Conservation (phyloP, 257 asterid genomes). For the Cinchona pubescens region DNA sequence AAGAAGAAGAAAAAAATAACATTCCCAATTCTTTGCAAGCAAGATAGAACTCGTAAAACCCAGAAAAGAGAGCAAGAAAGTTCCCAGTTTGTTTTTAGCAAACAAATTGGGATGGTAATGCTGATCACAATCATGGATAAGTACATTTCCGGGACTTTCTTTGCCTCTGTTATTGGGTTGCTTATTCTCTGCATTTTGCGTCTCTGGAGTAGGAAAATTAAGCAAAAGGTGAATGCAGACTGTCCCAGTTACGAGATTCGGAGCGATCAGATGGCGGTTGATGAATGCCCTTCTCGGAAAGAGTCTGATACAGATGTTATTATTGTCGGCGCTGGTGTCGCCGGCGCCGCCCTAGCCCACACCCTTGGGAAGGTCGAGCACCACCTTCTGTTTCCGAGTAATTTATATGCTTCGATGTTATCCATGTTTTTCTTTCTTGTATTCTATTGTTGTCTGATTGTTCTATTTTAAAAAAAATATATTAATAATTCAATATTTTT, state of each 20-base stretch:
- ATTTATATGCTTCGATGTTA: too few relatives aligned
- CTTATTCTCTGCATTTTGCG: constrained; percentile 30
- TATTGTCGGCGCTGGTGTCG: constrained; percentile 58
- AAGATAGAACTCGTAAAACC: neutral
- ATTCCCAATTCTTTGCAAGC: neutral
- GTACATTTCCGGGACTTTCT: constrained; percentile 28
- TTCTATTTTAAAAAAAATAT: too few relatives aligned
- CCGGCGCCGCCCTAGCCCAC: constrained; percentile 51
- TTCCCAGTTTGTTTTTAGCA: neutral
- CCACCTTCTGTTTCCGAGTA: neutral
- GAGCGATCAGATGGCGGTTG: constrained; percentile 9
- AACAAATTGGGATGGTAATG: neutral
- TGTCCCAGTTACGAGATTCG: constrained; percentile 9
- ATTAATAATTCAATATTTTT: too few relatives aligned
- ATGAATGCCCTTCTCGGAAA: constrained; percentile 10
- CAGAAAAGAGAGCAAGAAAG: neutral
- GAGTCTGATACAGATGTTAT: constrained; percentile 39
- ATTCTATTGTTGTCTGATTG: too few relatives aligned
- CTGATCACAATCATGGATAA: constrained; percentile 19
- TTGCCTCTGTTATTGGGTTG: constrained; percentile 30
- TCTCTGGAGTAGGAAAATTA: neutral
- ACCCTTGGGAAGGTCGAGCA: constrained; percentile 46
- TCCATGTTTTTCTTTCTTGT: too few relatives aligned
- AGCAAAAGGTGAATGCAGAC: constrained; percentile 17
- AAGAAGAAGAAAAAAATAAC: neutral